A percentile compares a stretch with the other conserved stretches of the same genome.
Evolutionary conservation across 371 early-diverging fungal genomes (phyloP).

Genomic region (Mucor saturninus): DNA sequence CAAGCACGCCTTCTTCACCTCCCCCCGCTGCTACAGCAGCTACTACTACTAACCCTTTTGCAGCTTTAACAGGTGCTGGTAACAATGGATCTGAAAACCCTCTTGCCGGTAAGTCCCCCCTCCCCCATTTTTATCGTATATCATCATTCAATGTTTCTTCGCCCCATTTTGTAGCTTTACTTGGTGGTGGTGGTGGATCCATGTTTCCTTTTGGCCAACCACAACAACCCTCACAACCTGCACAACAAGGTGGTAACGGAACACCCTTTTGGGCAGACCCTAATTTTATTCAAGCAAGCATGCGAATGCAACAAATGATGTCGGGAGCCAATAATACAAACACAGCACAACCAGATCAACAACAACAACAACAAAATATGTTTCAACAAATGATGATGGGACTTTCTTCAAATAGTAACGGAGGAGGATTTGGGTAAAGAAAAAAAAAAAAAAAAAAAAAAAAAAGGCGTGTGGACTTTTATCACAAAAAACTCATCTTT

Average conservation of each 20-base stretch:
- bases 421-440: constrained; percentile 24
- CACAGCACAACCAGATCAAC: constrained; percentile 12
- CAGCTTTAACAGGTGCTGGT: constrained; percentile 13
- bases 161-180: constrained; percentile 10
- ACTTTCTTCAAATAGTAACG: constrained; percentile 8
- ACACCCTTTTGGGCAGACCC: constrained; percentile 57
- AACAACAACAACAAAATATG: constrained; percentile 15
- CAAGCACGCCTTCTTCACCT: constrained; percentile 3
- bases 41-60: constrained; percentile 20
- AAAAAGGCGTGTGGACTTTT: neutral
- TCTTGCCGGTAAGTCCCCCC: constrained; percentile 45
- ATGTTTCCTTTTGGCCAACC: constrained; percentile 47
- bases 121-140: neutral
- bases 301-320: constrained; percentile 49
- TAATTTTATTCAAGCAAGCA: constrained; percentile 46
- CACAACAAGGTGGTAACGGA: constrained; percentile 8
- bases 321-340: constrained; percentile 4
- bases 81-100: constrained; percentile 36
- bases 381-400: constrained; percentile 35
- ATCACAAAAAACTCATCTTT: neutral
- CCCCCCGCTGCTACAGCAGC: neutral
- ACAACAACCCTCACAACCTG: constrained; percentile 40
- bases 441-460: neutral
- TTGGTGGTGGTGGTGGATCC: constrained; percentile 20
- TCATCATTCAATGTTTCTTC: too few relatives aligned